phyloP scores from a whole-genome alignment of 192 early-diverging fungal species.

The Coemansia sp. region DNA sequence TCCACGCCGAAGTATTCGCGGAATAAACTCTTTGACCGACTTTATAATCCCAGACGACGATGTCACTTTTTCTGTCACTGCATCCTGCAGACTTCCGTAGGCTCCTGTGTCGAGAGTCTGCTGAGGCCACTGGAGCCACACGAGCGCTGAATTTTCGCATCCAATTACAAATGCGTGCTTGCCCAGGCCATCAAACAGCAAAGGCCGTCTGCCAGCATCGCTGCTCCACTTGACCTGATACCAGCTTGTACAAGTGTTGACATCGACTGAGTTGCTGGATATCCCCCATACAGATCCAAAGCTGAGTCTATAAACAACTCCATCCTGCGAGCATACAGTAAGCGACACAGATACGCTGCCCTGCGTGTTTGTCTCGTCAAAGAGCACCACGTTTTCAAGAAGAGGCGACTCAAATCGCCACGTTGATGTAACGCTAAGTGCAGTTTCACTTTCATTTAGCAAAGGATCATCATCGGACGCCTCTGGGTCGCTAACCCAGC shows the following conservation, averaged over 20 bases:
- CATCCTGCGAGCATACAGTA: conserved; percentile 27
- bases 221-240: conserved; percentile 39
- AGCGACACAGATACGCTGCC: conserved; percentile 21
- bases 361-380: conserved; percentile 19
- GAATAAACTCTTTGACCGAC: conserved; percentile 39
- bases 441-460: conserved; percentile 7
- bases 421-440: conserved; percentile 22
- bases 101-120: conserved; percentile 7
- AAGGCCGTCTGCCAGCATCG: conserved; percentile 19
- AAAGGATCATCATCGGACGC: neutral
- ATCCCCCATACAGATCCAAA: conserved; percentile 45
- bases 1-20: conserved; percentile 39
- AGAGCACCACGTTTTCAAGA: conserved; percentile 21
- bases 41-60: conserved; percentile 31
- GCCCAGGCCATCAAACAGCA: conserved; percentile 26
- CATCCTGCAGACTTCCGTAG: conserved; percentile 24
- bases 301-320: conserved; percentile 33
- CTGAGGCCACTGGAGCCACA: conserved; percentile 41
- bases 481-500: conserved; percentile 28
- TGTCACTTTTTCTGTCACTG: conserved; percentile 26
- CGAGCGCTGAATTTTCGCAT: conserved; percentile 33
- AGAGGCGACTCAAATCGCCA: conserved; percentile 44
- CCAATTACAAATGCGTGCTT: conserved; percentile 16
- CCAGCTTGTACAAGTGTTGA: conserved; percentile 34
- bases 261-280: conserved; percentile 28